phyloP scores from a whole-genome alignment of 2,329 filamentous ascomycete species.

The Cladosporium sp. region DNA sequence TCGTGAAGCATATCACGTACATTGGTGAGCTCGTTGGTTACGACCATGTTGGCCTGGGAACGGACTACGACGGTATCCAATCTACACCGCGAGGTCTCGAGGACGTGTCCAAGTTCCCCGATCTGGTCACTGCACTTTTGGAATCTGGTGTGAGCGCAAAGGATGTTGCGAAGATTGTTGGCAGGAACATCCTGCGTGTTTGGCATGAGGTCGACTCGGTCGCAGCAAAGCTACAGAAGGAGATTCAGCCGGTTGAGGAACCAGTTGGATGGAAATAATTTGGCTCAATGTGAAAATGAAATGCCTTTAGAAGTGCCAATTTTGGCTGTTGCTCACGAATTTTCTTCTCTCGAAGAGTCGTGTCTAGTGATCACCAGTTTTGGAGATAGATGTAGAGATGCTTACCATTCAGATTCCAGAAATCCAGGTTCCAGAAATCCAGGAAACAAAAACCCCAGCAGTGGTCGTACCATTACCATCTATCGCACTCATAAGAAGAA shows the following conservation, averaged over 20 bases:
- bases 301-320: background rate
- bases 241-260: constrained; percentile 48
- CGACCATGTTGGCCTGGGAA: constrained; percentile 83
- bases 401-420: no score
- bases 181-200: constrained; percentile 79
- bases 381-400: no score
- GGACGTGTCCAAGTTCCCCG: constrained; percentile 81
- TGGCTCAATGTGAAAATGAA: background rate
- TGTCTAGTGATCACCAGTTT: no score
- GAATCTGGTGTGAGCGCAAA: constrained; percentile 71
- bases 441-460: no score
- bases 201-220: constrained; percentile 79
- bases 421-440: no score
- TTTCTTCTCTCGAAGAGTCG: no score
- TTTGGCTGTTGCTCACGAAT: background rate
- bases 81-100: constrained; percentile 72
- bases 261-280: background rate
- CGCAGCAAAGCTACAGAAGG: constrained; percentile 64
- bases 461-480: no score
- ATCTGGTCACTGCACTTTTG: constrained; percentile 74
- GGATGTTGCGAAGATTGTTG: constrained; percentile 74
- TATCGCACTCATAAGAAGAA: background rate
- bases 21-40: constrained; percentile 84
- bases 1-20: constrained; percentile 77
- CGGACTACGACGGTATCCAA: constrained; percentile 81